Base-by-base conservation (phyloP, 2,329 filamentous ascomycete species). In the Cercospora zeina region DNA sequence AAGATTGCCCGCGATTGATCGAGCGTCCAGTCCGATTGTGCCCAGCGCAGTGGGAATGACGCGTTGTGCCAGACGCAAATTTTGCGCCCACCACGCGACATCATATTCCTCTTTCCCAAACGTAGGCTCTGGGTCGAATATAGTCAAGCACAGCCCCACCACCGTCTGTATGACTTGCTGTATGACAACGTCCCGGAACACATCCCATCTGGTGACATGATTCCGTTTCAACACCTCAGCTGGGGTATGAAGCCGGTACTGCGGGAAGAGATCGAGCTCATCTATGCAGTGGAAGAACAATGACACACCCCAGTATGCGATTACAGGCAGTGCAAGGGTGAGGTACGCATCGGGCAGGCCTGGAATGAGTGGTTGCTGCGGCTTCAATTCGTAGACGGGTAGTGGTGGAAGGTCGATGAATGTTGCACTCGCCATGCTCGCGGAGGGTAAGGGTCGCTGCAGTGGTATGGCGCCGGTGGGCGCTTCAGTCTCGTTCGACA, bases 201-300 rank as follows among this genome's bases (percentile, higher is more conserved):
- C 92, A 72, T 97, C 89, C 79, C 85, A 90, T 65, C 91, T 86
- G 53, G 89, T 85, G 58, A 92, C 93, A 73, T 91, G 91, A 77
- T 97, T 97, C 71, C 93, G 86, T 76, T 91, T 90, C 42, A 87
- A 75, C 65, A 97, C 89, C 77, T 97, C 93, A 57, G 91, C 92
- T 13, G 95, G 95, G 0, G 95, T 97, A 78, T 99, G 95, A 45
- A 99, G 83, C 66, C 95, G 89, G 78, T 97, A 97, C 71, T 96
- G 86, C 16, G 93, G 88, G 75, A 93, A 96, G 37, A 93, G 80
- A 76, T 97, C 91, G 78, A 88, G 87, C 62, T 87, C 81, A 78
- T 99, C 95, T 72, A 97, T 87, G 69, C 87, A 73, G 80, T 97
- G 93, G 80, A 96, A 99, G 74, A 93, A 79, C 75, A 90, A 78